A percentile compares a stretch with the other conserved stretches of the same genome.
phyloP scores from a whole-genome alignment of 2,329 filamentous ascomycete genomes.

The Colletotrichum spaethianum region DNA sequence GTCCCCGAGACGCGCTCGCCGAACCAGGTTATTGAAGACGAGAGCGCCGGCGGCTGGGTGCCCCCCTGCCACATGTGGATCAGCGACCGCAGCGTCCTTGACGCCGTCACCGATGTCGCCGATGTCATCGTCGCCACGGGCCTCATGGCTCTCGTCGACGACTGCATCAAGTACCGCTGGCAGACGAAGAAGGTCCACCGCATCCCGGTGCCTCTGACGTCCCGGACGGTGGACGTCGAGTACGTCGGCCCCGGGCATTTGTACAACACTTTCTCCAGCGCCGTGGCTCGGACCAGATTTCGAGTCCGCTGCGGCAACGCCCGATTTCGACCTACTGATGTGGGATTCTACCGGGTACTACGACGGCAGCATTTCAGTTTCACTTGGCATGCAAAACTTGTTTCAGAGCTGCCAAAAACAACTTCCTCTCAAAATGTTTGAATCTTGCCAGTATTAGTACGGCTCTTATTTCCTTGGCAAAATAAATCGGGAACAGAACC shows the following conservation, averaged over 20 bases:
- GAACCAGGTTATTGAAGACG: constrained; percentile 79
- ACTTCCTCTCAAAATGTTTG: background rate
- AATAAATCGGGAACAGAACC: background rate
- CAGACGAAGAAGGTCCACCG: constrained; percentile 62
- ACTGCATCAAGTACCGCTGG: constrained; percentile 89
- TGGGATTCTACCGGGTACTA: background rate
- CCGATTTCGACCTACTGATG: constrained; percentile 54
- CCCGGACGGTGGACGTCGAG: constrained; percentile 49
- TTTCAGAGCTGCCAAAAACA: background rate
- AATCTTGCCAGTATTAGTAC: background rate
- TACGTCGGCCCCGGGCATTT: constrained; percentile 50
- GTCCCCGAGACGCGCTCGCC: constrained; percentile 83
- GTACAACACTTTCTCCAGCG: constrained; percentile 59
- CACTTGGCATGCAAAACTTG: background rate
- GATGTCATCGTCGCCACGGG: constrained; percentile 94
- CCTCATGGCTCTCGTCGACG: constrained; percentile 88
- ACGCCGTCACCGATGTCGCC: constrained; percentile 82
- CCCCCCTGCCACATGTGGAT: constrained; percentile 94
- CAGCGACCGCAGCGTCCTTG: constrained; percentile 79
- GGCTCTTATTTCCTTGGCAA: background rate
- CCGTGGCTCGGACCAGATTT: constrained; percentile 55
- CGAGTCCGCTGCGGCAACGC: constrained; percentile 55
- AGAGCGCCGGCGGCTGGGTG: constrained; percentile 87
- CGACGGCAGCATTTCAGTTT: too few species aligned
- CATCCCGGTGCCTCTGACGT: constrained; percentile 53